These are phyloP conservation scores for Candida insectalens DNA, from an alignment of 805 yeast species.

Conservation along the genomic window DNA sequence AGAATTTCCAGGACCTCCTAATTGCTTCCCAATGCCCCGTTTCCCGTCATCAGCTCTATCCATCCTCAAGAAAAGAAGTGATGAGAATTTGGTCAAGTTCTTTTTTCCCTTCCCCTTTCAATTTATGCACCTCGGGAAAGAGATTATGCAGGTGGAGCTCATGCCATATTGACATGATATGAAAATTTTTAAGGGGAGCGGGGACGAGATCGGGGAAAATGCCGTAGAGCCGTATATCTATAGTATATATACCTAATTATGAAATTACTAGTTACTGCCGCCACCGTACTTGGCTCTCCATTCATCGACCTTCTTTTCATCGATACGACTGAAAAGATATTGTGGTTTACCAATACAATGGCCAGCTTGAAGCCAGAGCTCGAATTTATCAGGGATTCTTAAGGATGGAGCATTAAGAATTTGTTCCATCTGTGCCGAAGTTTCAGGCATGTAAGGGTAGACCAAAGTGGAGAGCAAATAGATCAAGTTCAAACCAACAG, in stretches of 20 bases:
- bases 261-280: constrained; percentile 6
- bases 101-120: too few relatives aligned
- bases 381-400: constrained; percentile 67
- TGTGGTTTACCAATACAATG: constrained; percentile 88
- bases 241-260: background rate
- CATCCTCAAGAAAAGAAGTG: too few relatives aligned
- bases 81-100: too few relatives aligned
- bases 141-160: too few relatives aligned
- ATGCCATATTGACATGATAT: too few relatives aligned
- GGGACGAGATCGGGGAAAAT: too few relatives aligned
- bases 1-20: too few relatives aligned
- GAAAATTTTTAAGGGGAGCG: too few relatives aligned
- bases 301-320: constrained; percentile 74
- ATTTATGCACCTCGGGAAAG: too few relatives aligned
- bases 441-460: constrained; percentile 86
- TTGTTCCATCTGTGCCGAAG: constrained; percentile 56
- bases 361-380: constrained; percentile 59
- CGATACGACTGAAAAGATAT: constrained; percentile 87
- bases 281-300: constrained; percentile 91
- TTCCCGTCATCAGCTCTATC: too few relatives aligned
- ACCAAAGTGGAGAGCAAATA: constrained; percentile 78
- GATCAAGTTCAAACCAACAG: constrained; percentile 80
- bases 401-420: constrained; percentile 79
- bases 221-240: constrained; percentile 3
- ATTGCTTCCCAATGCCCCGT: too few relatives aligned